Evolutionary conservation across 2,329 filamentous ascomycete species (phyloP).

Genomic region (Thermoascus crustaceus): DNA sequence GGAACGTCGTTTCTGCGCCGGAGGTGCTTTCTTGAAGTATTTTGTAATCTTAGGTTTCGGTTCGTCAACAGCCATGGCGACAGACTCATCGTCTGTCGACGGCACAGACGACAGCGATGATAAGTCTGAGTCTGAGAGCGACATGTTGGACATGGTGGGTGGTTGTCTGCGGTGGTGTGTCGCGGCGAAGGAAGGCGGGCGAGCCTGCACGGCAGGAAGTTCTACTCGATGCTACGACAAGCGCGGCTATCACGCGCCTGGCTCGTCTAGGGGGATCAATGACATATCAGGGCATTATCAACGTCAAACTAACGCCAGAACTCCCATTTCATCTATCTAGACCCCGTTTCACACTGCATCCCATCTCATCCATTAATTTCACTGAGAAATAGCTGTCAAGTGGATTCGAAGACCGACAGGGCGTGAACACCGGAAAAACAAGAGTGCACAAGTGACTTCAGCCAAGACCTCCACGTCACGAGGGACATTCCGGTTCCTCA

Average conservation of each 20-base stretch:
- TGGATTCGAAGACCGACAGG: neutral
- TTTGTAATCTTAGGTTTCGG: slow-evolving; percentile 37
- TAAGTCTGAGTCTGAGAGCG: slow-evolving; percentile 49
- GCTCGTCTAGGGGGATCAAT: slow-evolving; percentile 17
- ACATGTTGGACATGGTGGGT: slow-evolving; percentile 26
- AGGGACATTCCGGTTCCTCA: too few species aligned
- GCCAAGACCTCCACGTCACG: too few species aligned
- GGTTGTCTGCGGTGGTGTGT: slow-evolving; percentile 24
- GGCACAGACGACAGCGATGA: slow-evolving; percentile 52
- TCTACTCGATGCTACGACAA: slow-evolving; percentile 21
- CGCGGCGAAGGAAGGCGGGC: slow-evolving; percentile 14
- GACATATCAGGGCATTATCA: slow-evolving; percentile 16
- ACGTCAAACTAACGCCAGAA: slow-evolving; percentile 5
- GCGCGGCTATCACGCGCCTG: slow-evolving; percentile 27
- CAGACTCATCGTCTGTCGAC: slow-evolving; percentile 50
- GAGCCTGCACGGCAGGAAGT: slow-evolving; percentile 17
- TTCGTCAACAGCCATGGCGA: slow-evolving; percentile 32
- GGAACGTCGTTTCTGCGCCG: slow-evolving; percentile 40
- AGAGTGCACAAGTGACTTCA: too few species aligned
- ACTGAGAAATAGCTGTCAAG: neutral
- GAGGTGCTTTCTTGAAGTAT: slow-evolving; percentile 40
- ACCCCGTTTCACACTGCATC: neutral
- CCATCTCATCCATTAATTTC: neutral
- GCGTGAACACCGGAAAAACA: too few species aligned
- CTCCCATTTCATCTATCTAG: slow-evolving; percentile 1